phyloP scores from a whole-genome alignment of 345 rosid genomes.

The Syzygium jambos region DNA sequence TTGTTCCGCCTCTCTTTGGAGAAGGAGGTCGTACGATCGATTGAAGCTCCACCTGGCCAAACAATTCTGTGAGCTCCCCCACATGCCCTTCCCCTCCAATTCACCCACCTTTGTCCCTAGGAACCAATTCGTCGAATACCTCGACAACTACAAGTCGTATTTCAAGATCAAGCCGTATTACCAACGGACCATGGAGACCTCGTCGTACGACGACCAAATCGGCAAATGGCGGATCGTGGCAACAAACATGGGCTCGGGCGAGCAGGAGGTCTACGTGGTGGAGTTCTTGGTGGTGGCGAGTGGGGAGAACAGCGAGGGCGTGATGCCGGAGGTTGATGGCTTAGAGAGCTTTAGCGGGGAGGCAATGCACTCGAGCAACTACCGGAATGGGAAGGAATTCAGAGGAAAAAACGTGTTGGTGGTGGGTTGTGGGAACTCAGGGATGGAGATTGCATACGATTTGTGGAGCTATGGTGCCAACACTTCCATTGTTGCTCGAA shows the following conservation, averaged over 20 bases:
- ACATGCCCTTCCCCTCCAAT: slow-evolving; percentile 22
- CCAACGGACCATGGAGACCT: slow-evolving; percentile 16
- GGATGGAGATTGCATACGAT: slow-evolving; percentile 60
- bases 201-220: not conserved
- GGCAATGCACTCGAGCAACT: slow-evolving; percentile 32
- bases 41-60: slow-evolving; percentile 42
- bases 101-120: slow-evolving; percentile 34
- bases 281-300: slow-evolving; percentile 39
- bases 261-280: slow-evolving; percentile 17
- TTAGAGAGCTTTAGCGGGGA: slow-evolving; percentile 29
- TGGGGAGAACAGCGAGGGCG: slow-evolving; percentile 35
- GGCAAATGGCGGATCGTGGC: slow-evolving; percentile 25
- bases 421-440: slow-evolving; percentile 59
- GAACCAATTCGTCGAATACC: slow-evolving; percentile 27
- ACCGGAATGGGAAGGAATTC: slow-evolving; percentile 17
- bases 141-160: slow-evolving; percentile 32
- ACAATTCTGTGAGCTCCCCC: slow-evolving; percentile 43
- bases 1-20: slow-evolving; percentile 52
- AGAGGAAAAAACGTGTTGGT: slow-evolving; percentile 36
- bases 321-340: slow-evolving; percentile 28
- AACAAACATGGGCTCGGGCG: not conserved
- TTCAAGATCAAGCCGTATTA: slow-evolving; percentile 21
- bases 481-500: slow-evolving; percentile 31
- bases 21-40: slow-evolving; percentile 35
- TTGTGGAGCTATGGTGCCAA: slow-evolving; percentile 21